A percentile compares a stretch with the other conserved stretches of the same genome.
Conservation (phyloP, 305 asterid genomes). For the Plantago lanceolata region DNA sequence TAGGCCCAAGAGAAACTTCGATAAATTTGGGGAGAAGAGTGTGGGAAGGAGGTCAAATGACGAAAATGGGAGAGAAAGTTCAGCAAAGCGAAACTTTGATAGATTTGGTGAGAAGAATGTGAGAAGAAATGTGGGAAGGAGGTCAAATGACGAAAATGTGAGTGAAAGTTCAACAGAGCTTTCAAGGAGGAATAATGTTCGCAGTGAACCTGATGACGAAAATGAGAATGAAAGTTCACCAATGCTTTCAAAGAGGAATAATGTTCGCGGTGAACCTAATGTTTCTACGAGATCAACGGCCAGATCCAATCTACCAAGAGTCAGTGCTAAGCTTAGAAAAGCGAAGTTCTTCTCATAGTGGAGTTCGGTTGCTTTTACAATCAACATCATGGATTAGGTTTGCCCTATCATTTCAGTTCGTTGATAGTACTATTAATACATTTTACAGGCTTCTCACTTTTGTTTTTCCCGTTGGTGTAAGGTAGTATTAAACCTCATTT, state of each 20-base stretch:
- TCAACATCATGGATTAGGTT: constrained; percentile 22
- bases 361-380: constrained; percentile 22
- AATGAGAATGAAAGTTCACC: constrained; percentile 8
- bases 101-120: constrained; percentile 25
- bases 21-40: too few species aligned
- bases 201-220: constrained; percentile 23
- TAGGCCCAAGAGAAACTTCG: constrained; percentile 22
- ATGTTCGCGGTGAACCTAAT: constrained; percentile 20
- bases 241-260: constrained; percentile 16
- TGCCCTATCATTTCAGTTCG: constrained; percentile 11
- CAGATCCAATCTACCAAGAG: constrained; percentile 9
- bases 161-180: constrained; percentile 7
- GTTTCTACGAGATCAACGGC: constrained; percentile 18
- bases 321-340: constrained; percentile 21
- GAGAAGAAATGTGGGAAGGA: constrained; percentile 26
- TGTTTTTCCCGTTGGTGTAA: not conserved
- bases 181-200: constrained; percentile 15
- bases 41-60: too few species aligned
- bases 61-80: too few species aligned
- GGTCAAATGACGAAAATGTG: constrained; percentile 19
- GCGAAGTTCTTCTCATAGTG: constrained; percentile 22
- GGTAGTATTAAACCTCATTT: constrained; percentile 12
- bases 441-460: constrained; percentile 2
- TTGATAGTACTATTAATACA: not conserved
- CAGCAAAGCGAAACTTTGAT: too few species aligned